Evolutionary conservation across 106 monocot species (phyloP), one percentile per base, ranked within the genome.

Genomic region (Allium cepa): DNA sequence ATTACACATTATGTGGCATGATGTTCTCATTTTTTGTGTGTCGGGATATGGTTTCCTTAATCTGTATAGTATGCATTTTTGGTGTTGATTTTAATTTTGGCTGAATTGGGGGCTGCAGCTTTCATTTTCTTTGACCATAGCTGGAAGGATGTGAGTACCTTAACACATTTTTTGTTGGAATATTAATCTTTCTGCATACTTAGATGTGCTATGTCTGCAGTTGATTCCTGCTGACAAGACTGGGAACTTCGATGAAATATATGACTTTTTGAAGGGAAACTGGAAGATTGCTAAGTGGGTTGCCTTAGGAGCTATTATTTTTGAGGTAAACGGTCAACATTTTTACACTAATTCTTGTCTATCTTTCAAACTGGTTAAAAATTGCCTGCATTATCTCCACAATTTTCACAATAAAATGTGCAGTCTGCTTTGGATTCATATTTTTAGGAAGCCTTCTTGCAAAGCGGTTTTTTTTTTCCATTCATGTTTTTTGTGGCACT

Each of bases 271-370:
- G 69, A 69, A 74, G 10, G 75, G 81, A 11, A 78, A 96, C 59
- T 91, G 95, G 95, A 78, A 91, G 53, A 91, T 91, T 76, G 81
- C 65, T 49, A 91, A 77, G 69, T 96, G 95, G 95, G 91, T 88
- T 80, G 88, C 86, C 68, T 67, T 96, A 22, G 91, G 91, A 52
- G 80, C 68, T 75, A 83, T 96, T 74, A 59, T 79, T 71, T 72
- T 91, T 8, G 77, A 96, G 91, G 95, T 95, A 67, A 73, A 51
- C 26, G 67, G 27, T 45, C 56, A 36, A 36, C 36, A 36, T 36
- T 36, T 36, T 36, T 36, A 36, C 5, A 5, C 36, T 4, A 36
- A 36, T 36, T 36, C 36, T 36, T 36, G 36, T 36, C 36, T 36
- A 36, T 4, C 5, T 36, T 36, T 36, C 36, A 36, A 36, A 5